Percentiles rank a stretch among this genome's conserved stretches.
Evolutionary conservation across 768 basidiomycete genomes (phyloP).

Genomic region (Rhizopogon salebrosus): DNA sequence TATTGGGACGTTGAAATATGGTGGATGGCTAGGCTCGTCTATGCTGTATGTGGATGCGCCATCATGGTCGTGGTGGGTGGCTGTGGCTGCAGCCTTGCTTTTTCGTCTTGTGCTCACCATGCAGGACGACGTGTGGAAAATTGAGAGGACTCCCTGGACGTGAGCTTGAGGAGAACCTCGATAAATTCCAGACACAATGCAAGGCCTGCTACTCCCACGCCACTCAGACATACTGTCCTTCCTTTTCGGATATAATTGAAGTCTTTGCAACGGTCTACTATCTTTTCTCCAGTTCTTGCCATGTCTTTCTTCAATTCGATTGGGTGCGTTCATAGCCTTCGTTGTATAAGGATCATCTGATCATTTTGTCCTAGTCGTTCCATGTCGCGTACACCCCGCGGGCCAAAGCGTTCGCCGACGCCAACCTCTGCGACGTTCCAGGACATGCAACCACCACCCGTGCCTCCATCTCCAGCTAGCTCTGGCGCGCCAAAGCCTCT

Average conservation of each 20-base stretch:
- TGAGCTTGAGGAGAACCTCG: no score
- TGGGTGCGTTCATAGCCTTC: constrained; percentile 42
- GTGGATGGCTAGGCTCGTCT: constrained; percentile 28
- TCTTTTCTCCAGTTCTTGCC: no score
- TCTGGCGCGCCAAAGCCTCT: constrained; percentile 49
- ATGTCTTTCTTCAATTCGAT: constrained; percentile 87
- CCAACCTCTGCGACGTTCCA: constrained; percentile 64
- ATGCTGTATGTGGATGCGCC: constrained; percentile 27
- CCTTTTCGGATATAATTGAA: background rate
- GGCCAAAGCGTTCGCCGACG: constrained; percentile 68
- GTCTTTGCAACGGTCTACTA: background rate
- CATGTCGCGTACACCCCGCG: constrained; percentile 69
- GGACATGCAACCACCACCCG: constrained; percentile 37
- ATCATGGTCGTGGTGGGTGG: constrained; percentile 27
- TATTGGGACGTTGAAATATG: constrained; percentile 35
- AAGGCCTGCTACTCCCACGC: constrained; percentile 15
- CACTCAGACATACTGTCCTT: background rate
- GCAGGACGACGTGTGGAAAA: background rate
- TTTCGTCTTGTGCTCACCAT: constrained; percentile 57
- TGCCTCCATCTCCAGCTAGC: constrained; percentile 33
- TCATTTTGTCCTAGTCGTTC: constrained; percentile 44
- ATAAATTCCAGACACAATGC: constrained; percentile 5
- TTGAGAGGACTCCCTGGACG: no score
- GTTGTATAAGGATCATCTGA: constrained; percentile 1
- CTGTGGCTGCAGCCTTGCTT: constrained; percentile 47